Evolutionary conservation across 108 stramenopile genomes (phyloP).

Genomic region (Stephanodiscus minutulus): DNA sequence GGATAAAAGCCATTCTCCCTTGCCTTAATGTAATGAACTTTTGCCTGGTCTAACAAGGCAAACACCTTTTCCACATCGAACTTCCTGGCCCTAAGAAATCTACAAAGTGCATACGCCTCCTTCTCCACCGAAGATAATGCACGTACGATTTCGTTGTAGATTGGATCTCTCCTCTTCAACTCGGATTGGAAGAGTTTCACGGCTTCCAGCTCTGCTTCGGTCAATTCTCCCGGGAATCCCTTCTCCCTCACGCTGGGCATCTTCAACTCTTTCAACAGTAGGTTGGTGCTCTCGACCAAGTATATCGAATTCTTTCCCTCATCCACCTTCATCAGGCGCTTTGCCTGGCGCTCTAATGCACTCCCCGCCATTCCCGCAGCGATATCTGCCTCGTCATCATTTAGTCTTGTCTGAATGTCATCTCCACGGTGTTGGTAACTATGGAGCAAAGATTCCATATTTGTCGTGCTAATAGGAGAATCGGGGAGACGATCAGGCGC

Average conservation of each 20-base stretch:
- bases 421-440: constrained; percentile 27
- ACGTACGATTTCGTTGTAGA: constrained; percentile 38
- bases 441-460: constrained; percentile 31
- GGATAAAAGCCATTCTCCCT: constrained; percentile 68
- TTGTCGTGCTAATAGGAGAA: constrained; percentile 18
- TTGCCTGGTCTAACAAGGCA: constrained; percentile 35
- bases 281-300: constrained; percentile 21
- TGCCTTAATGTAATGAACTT: constrained; percentile 56
- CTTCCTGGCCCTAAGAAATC: constrained; percentile 43
- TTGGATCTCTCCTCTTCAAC: constrained; percentile 25
- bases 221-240: constrained; percentile 49
- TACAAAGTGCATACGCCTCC: constrained; percentile 46
- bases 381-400: not conserved
- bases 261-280: constrained; percentile 38
- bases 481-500: constrained; percentile 11
- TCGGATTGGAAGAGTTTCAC: constrained; percentile 24
- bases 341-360: constrained; percentile 32
- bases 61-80: constrained; percentile 52
- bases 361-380: constrained; percentile 20
- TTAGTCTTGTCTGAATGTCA: constrained; percentile 3
- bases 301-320: not conserved
- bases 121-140: constrained; percentile 35
- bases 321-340: constrained; percentile 11
- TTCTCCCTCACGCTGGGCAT: constrained; percentile 28
- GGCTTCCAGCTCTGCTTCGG: constrained; percentile 33